Percentiles rank a stretch among this genome's conserved stretches.
Evolutionary conservation across 2,329 filamentous ascomycete genomes (phyloP).

Genomic region (Fonsecaea monophora): DNA sequence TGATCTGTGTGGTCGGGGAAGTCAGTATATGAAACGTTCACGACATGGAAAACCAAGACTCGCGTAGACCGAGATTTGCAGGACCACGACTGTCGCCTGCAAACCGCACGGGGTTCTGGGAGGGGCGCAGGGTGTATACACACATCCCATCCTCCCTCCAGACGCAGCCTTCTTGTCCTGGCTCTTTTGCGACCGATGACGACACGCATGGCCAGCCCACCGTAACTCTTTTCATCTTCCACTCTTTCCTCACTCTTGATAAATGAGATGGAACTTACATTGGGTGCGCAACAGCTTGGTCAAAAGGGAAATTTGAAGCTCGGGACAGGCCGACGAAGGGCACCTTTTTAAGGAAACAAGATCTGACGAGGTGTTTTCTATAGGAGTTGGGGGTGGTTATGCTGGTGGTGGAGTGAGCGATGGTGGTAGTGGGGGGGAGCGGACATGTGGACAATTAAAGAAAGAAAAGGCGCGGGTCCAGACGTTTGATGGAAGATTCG

Average conservation of each 20-base stretch:
- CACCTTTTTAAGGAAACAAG: neutral
- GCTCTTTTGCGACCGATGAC: slow-evolving; percentile 3
- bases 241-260: neutral
- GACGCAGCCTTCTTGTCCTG: neutral
- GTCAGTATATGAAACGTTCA: slow-evolving; percentile 14
- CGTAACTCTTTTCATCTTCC: neutral
- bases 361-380: neutral
- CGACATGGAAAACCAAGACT: neutral
- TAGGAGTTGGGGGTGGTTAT: neutral
- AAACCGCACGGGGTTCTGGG: neutral
- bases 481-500: slow-evolving; percentile 12
- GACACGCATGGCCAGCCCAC: neutral
- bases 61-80: neutral
- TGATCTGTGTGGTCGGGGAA: neutral
- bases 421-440: neutral
- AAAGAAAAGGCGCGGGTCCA: slow-evolving; percentile 21
- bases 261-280: slow-evolving; percentile 3
- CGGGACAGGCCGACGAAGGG: neutral
- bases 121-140: neutral
- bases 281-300: neutral
- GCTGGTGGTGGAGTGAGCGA: neutral
- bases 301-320: neutral
- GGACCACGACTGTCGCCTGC: neutral
- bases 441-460: slow-evolving; percentile 13
- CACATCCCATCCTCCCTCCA: neutral